Evolutionary conservation across 345 rosid genomes (phyloP), one percentile per base, ranked within the genome.

Genomic region (Kernera saxatilis): DNA sequence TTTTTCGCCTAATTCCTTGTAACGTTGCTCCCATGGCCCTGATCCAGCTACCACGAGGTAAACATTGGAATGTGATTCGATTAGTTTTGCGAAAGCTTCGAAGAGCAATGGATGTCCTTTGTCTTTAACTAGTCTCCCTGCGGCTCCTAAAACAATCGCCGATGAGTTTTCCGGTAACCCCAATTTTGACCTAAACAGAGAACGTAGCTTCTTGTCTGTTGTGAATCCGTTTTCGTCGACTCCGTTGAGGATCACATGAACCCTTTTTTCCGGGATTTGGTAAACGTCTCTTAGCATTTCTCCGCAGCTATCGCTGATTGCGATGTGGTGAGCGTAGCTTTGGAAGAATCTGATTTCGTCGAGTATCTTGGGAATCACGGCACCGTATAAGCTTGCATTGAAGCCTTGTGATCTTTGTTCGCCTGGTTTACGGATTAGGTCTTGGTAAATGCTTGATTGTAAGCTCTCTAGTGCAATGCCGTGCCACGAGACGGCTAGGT

Each of bases 301-400:
- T 0, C 99, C 99, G 15, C 97, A 91, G 35, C 99, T 94, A 77
- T 91, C 91, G 17, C 97, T 94, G 52, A 89, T 91, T 0, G 99
- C 99, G 0, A 94, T 83, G 23, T 94, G 99, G 14, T 91, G 95
- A 8, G 87, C 83, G 12, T 94, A 94, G 32, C 77, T 86, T 33
- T 82, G 79, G 77, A 94, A 91, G 72, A 94, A 94, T 59, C 97
- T 81, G 10, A 91, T 94, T 79, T 91, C 97, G 1, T 83, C 82
- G 0, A 94, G 81, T 12, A 94, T 84, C 77, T 85, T 91, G 0
- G 88, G 96, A 17, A 76, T 39, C 19, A 94, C 73, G 43, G 80
- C 87, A n/a, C 89, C 84, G 6, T 84, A 75, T 7, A 91, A 6
- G 50, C 84, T 85, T 32, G 22, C 56, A 55, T 83, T 87, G 65